Evolutionary conservation across 2,329 filamentous ascomycete species (phyloP).

Genomic region (Aspergillus felis): DNA sequence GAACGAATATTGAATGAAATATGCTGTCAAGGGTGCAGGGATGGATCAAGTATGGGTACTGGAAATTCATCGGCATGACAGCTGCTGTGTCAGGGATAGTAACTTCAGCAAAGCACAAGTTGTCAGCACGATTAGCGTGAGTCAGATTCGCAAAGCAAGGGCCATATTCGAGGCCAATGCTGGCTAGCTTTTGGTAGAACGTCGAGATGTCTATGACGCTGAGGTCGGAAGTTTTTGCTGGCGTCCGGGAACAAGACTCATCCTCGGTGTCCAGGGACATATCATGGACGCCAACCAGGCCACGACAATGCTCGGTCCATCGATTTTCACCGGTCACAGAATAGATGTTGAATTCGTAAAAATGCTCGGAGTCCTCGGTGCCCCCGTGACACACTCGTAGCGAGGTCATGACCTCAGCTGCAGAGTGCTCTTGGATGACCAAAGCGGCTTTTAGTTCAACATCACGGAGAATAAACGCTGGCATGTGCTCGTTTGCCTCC

Average conservation of each 20-base stretch:
- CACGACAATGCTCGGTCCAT: constrained; percentile 26
- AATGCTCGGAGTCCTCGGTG: background rate
- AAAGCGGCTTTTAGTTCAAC: constrained; percentile 21
- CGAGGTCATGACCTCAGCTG: constrained; percentile 14
- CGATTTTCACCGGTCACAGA: constrained; percentile 17
- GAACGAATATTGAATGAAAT: constrained; percentile 26
- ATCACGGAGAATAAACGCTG: constrained; percentile 15
- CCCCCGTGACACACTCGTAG: background rate
- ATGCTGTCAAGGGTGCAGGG: constrained; percentile 30
- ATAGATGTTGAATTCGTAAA: constrained; percentile 18
- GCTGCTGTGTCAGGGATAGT: constrained; percentile 22
- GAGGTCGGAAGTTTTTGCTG: background rate
- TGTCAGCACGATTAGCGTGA: constrained; percentile 8
- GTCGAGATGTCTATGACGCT: constrained; percentile 14
- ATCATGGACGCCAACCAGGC: constrained; percentile 6
- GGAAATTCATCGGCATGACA: constrained; percentile 25
- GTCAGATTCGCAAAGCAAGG: constrained; percentile 23
- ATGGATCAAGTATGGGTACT: constrained; percentile 26
- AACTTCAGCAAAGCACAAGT: constrained; percentile 17
- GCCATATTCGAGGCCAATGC: constrained; percentile 27
- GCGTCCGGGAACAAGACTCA: background rate
- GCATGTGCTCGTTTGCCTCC: background rate
- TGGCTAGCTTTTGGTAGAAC: constrained; percentile 24
- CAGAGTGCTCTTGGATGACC: constrained; percentile 16
- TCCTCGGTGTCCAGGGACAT: background rate